These are phyloP conservation scores for Artomyces pyxidatus DNA, from an alignment of 768 basidiomycete genomes.

Conservation along the genomic window DNA sequence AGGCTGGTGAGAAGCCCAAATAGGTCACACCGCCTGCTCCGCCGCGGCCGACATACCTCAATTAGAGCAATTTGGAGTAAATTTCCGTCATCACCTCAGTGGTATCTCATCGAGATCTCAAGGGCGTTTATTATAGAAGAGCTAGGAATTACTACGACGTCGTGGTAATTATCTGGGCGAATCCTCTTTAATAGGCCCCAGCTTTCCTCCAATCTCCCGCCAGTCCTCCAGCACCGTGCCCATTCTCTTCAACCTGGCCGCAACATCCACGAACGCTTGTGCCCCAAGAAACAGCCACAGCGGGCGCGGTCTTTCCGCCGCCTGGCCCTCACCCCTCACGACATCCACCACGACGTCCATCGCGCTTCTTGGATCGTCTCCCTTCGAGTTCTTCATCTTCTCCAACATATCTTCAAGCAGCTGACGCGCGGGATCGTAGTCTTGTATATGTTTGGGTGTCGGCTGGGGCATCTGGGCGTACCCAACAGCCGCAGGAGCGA, in stretches of 20 bases:
- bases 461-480: not conserved
- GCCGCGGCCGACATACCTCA: too few relatives aligned
- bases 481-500: conserved; percentile 11
- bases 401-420: not conserved
- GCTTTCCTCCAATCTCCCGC: conserved; percentile 4
- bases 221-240: conserved; percentile 8
- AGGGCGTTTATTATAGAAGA: too few relatives aligned
- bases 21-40: too few relatives aligned
- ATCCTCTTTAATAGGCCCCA: too few relatives aligned
- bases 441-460: not conserved
- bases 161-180: too few relatives aligned
- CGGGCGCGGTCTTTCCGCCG: conserved; percentile 7
- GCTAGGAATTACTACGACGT: too few relatives aligned
- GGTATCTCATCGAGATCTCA: too few relatives aligned
- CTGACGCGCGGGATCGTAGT: not conserved
- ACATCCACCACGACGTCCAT: conserved; percentile 13
- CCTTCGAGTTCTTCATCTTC: not conserved
- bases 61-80: too few relatives aligned
- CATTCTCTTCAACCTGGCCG: conserved; percentile 2
- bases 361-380: conserved; percentile 10
- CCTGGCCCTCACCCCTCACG: conserved; percentile 14
- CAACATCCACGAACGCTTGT: conserved; percentile 10
- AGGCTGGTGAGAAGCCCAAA: too few relatives aligned
- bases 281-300: conserved; percentile 10
- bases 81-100: too few relatives aligned